Percentiles rank a stretch among this genome's conserved stretches.
Conservation (phyloP, 495 filamentous ascomycete genomes). For the Saxispiralis lemnorum region DNA sequence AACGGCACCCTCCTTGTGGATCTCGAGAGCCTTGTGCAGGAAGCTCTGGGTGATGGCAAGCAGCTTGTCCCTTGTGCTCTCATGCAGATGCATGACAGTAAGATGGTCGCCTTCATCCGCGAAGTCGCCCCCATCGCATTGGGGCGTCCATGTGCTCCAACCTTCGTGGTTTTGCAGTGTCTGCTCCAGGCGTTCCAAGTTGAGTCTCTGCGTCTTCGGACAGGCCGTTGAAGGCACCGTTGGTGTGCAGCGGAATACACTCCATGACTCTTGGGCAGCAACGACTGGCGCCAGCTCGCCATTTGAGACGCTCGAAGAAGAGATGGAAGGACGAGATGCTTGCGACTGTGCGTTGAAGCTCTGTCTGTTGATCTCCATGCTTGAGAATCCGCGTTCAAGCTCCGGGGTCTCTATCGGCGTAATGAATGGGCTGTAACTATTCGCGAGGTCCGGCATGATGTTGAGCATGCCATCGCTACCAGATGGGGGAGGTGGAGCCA, state of each 20-base stretch:
- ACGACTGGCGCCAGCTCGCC: constrained; percentile 36
- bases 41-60: constrained; percentile 46
- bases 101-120: constrained; percentile 30
- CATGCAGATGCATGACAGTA: constrained; percentile 23
- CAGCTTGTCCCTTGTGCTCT: constrained; percentile 40
- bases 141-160: constrained; percentile 31
- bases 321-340: constrained; percentile 11
- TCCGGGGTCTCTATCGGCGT: constrained; percentile 22
- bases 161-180: constrained; percentile 26
- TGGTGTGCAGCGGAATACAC: constrained; percentile 38
- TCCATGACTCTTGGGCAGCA: constrained; percentile 38
- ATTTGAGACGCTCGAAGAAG: constrained; percentile 21
- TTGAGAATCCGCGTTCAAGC: constrained; percentile 20
- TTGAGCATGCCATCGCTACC: constrained; percentile 15
- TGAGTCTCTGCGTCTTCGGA: constrained; percentile 37
- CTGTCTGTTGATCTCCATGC: constrained; percentile 20
- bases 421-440: constrained; percentile 11
- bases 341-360: constrained; percentile 9
- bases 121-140: constrained; percentile 31
- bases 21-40: constrained; percentile 44
- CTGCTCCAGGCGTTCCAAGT: constrained; percentile 40
- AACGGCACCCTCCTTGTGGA: constrained; percentile 29
- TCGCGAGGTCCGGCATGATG: constrained; percentile 20
- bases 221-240: constrained; percentile 33
- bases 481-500: constrained; percentile 8